Percentiles rank a stretch among this genome's conserved stretches.
Conservation (phyloP, 169 alveolate species). For the Plasmodium vivax region DNA sequence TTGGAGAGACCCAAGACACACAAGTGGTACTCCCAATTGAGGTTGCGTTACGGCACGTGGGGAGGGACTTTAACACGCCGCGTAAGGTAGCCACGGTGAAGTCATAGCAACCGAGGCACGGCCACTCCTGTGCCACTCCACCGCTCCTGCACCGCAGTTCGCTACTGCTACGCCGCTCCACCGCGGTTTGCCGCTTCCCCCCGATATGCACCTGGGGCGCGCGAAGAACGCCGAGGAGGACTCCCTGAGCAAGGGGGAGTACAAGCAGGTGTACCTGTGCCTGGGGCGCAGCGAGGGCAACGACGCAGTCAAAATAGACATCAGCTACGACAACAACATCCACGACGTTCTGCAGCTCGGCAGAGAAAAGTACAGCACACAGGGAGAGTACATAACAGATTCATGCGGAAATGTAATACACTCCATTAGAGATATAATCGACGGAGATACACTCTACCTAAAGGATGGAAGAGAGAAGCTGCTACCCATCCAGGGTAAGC, state of each 20-base stretch:
- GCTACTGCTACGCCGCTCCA: neutral
- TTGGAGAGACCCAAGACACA: neutral
- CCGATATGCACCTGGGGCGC: slow-evolving; percentile 41
- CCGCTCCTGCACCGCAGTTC: too few relatives aligned
- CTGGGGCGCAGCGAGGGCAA: slow-evolving; percentile 27
- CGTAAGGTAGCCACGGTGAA: neutral
- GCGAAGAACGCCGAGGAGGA: slow-evolving; percentile 21
- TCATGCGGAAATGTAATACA: slow-evolving; percentile 51
- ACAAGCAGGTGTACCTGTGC: slow-evolving; percentile 60
- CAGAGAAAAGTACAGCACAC: slow-evolving; percentile 43
- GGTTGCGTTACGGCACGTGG: neutral
- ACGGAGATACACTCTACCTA: slow-evolving; percentile 68
- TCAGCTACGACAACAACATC: slow-evolving; percentile 40
- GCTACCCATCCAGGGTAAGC: neutral
- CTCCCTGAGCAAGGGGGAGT: slow-evolving; percentile 41
- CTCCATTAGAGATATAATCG: slow-evolving; percentile 59
- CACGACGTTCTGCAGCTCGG: slow-evolving; percentile 52
- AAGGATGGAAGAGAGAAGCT: slow-evolving; percentile 23
- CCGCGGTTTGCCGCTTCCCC: neutral
- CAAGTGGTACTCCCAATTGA: neutral
- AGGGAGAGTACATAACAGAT: slow-evolving; percentile 59
- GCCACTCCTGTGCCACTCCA: too few relatives aligned
- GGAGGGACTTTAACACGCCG: neutral
- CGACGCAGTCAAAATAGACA: slow-evolving; percentile 48
- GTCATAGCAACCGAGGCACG: too few relatives aligned